Base-by-base conservation (phyloP, 805 yeast genomes). In the Saccharomyces kudriavzevii region DNA sequence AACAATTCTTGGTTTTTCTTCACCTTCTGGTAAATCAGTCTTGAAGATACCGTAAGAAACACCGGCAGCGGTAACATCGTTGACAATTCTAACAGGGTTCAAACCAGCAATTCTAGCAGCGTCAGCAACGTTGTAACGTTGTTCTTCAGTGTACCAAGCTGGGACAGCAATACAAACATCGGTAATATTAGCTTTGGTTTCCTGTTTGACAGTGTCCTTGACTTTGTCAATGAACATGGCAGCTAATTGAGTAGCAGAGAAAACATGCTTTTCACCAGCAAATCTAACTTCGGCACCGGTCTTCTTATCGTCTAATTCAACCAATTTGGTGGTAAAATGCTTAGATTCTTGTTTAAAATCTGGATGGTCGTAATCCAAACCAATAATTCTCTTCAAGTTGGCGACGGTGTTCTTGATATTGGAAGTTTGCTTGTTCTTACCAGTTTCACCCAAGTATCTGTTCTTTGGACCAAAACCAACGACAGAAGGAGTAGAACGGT, bases 11-110 rank as follows among this genome's bases (percentile, higher is more conserved):
- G 90, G 85, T 73, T 85, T 86, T 65, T 88, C 96, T 43, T 65
- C 69, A 50, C 61, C 65, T 74, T 90, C 97, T 67, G 97, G 96
- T 66, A 92, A 80, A 69, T 92, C 97, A 61, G 87, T 81, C 81
- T 92, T 91, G 85, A 91, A 91, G 55, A 92, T 96, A 79, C 98
- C 98, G 78, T 94, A 95, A 66, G 97, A 95, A 61, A 94, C 96
- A 67, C 97, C 98, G 56, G 98, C 98, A 56, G 98, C 97, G 55
- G 98, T 91, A 61, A 88, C 85, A 72, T 94, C 98, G 73, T 94
- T 94, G 64, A 94, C 96, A 60, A 94, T 83, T 81, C 98, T 87
- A 55, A 92, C 97, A 56, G 97, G 97, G 83, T 91, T 91, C 68
- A 92, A 80, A 57, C 96, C 96, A 54, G 97, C 97, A 71, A 92